These are phyloP conservation scores for Candida rishiriensis DNA, from an alignment of 805 yeast species.

Conservation along the genomic window DNA sequence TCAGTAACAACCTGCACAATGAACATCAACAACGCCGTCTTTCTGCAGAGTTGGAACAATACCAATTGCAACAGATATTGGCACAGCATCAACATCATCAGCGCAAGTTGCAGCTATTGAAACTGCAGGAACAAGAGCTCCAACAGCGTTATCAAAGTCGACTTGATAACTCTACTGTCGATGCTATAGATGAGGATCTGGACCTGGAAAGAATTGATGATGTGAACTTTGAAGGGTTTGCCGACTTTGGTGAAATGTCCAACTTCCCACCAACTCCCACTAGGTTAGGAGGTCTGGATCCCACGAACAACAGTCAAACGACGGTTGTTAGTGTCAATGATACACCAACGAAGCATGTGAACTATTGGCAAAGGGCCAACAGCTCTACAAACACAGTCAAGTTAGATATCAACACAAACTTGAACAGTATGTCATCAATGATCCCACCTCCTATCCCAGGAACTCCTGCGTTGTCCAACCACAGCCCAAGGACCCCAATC, in stretches of 20 bases:
- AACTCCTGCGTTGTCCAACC: constrained; percentile 4
- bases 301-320: constrained; percentile 1
- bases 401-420: constrained; percentile 2
- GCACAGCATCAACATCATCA: too few relatives aligned
- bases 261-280: constrained; percentile 43
- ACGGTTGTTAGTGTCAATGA: background rate
- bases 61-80: too few relatives aligned
- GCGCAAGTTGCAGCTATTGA: background rate
- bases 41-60: too few relatives aligned
- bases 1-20: too few relatives aligned
- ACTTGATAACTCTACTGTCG: constrained; percentile 7
- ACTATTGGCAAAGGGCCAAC: constrained; percentile 21
- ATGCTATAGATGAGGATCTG: constrained; percentile 24
- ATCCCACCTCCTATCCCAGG: constrained; percentile 12
- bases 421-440: background rate
- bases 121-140: background rate
- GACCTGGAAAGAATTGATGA: constrained; percentile 25
- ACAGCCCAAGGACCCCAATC: constrained; percentile 28
- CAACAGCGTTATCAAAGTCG: background rate
- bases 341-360: constrained; percentile 17
- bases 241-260: constrained; percentile 17
- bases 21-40: too few relatives aligned
- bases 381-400: constrained; percentile 11
- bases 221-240: constrained; percentile 25
- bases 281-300: constrained; percentile 20